These are phyloP conservation scores for Fonsecaea pugnacius DNA, from an alignment of 2,329 filamentous ascomycete species.

Conservation along the genomic window DNA sequence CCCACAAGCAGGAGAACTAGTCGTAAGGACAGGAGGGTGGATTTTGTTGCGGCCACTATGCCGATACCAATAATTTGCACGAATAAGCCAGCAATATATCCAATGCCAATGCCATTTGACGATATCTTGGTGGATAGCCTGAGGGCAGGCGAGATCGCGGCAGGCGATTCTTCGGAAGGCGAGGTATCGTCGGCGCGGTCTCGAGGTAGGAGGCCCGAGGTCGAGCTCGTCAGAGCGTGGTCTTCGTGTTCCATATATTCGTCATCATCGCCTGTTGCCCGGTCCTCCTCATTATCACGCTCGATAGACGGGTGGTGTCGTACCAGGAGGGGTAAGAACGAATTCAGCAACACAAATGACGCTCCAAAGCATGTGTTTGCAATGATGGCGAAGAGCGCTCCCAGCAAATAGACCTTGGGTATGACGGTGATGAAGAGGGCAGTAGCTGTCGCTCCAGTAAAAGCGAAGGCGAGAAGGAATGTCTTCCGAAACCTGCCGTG, in stretches of 20 bases:
- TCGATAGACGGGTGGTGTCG: slow-evolving; percentile 71
- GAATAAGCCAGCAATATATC: slow-evolving; percentile 83
- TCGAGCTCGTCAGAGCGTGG: slow-evolving; percentile 26
- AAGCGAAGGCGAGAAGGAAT: slow-evolving; percentile 82
- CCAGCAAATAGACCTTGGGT: slow-evolving; percentile 76
- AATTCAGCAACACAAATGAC: slow-evolving; percentile 93
- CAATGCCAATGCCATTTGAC: slow-evolving; percentile 88
- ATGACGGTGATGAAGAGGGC: slow-evolving; percentile 86
- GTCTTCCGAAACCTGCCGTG: slow-evolving; percentile 91
- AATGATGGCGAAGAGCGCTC: slow-evolving; percentile 81
- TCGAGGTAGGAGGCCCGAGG: slow-evolving; percentile 37
- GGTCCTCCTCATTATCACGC: slow-evolving; percentile 17
- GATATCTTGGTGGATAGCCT: slow-evolving; percentile 88
- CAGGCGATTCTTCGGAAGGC: slow-evolving; percentile 25
- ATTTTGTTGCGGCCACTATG: slow-evolving; percentile 72
- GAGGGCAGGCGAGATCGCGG: slow-evolving; percentile 66
- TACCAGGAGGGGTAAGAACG: slow-evolving; percentile 88
- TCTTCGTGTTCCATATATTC: slow-evolving; percentile 26
- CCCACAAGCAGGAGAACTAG: slow-evolving; percentile 87
- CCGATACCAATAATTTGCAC: slow-evolving; percentile 81
- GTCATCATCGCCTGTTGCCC: slow-evolving; percentile 14
- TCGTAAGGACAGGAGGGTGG: slow-evolving; percentile 81
- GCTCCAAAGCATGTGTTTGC: slow-evolving; percentile 94
- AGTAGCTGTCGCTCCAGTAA: slow-evolving; percentile 76
- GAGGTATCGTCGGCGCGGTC: slow-evolving; percentile 38